Base-by-base conservation (phyloP, 345 rosid genomes). In the Euphorbia pulcherrima region DNA sequence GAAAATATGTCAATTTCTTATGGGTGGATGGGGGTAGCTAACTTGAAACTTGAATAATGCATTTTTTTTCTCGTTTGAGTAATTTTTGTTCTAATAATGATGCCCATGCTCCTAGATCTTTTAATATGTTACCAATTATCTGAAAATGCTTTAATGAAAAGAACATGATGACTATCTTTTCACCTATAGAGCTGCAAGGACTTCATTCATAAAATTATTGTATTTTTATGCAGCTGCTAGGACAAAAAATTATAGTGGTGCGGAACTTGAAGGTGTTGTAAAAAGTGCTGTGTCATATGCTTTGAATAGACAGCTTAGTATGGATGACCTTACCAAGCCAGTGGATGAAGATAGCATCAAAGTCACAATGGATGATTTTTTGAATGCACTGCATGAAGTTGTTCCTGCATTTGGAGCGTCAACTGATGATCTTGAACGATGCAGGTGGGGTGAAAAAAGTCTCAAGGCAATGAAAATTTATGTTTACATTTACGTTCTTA, bases 241-340 rank as follows among this genome's bases (percentile, higher is more conserved):
- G 66, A 88, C 98, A 20, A 95, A 95, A 77, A 95, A 95, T 72
- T 95, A 83, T 66, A 92, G 99, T 78, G 99, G 99, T 52, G 99
- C 99, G 7, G 99, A 95, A 80, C 94, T 95, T 74, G 99, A 95
- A 84, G 99, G 97, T 74, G 96, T 87, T 78, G 99, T 90, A 27
- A 95, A 92, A 85, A 92, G 99, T 85, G 99, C 98, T 2, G 96
- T 93, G 60, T 95, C 99, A 37, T 95, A 67, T 88, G 99, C 99
- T 17, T 57, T 92, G 74, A 92, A 95, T 81, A 88, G 99, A 80
- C 99, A 92, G 77, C 66, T 90, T 71, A 90, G 94, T 80, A 85
- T 92, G 77, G 97, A 95, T 65, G 98, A 95, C 79, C 94, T 95
- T 67, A 95, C 97, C 37, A 95, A 95, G 83, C 96, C 88, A 64